phyloP scores from a whole-genome alignment of 257 asterid species.

The Paraleonurus japonicus region DNA sequence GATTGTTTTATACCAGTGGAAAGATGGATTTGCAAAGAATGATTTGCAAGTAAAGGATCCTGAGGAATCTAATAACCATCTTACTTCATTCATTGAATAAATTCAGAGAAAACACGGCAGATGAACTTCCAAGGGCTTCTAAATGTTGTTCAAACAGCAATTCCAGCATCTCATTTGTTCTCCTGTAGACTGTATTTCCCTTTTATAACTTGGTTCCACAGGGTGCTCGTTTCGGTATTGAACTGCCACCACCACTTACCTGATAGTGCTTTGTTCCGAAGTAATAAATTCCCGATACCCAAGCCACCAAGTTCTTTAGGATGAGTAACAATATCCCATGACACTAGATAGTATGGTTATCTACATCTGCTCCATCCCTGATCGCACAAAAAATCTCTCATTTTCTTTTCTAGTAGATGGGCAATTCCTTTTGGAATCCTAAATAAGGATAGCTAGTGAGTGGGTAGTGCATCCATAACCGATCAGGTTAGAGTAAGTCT shows the following conservation, averaged over 20 bases:
- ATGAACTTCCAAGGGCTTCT: background rate
- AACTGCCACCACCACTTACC: background rate
- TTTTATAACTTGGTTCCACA: background rate
- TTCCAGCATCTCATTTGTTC: background rate
- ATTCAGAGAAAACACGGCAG: background rate
- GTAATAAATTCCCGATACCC: background rate
- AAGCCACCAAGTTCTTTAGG: background rate
- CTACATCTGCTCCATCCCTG: background rate
- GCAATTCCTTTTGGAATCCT: background rate
- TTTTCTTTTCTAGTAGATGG: background rate
- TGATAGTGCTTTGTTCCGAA: background rate
- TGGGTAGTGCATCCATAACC: background rate
- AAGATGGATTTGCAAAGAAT: background rate
- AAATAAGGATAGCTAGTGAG: background rate
- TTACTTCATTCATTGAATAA: no score
- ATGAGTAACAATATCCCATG: no score
- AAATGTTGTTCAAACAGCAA: background rate
- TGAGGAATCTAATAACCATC: background rate
- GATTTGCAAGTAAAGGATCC: background rate
- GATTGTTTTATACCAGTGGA: background rate
- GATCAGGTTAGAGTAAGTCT: background rate
- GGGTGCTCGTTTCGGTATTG: background rate
- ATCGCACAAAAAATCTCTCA: background rate
- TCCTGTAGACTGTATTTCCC: no score
- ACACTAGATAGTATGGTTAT: background rate